Evolutionary conservation across 148 eudicot genomes (phyloP).

Genomic region (Chenopodium quinoa): DNA sequence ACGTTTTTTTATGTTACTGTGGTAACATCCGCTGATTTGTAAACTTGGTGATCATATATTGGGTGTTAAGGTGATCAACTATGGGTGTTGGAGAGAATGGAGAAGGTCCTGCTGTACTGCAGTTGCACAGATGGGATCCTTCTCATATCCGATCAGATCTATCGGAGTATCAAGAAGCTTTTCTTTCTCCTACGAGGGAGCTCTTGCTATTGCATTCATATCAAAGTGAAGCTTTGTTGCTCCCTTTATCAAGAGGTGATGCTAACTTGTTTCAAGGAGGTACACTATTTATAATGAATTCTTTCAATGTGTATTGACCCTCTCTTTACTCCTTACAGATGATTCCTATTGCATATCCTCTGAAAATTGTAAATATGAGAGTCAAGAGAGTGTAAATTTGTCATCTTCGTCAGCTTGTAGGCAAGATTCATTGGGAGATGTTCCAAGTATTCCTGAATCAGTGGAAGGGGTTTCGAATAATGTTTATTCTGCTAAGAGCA

Average conservation of each 20-base stretch:
- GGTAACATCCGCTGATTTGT: neutral
- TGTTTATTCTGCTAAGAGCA: constrained; percentile 30
- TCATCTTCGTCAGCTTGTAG: constrained; percentile 32
- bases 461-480: constrained; percentile 32
- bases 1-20: too few relatives aligned
- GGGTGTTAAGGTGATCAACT: constrained; percentile 14
- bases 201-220: constrained; percentile 62
- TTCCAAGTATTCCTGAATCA: constrained; percentile 43
- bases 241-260: constrained; percentile 65
- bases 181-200: constrained; percentile 79
- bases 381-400: constrained; percentile 32
- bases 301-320: neutral
- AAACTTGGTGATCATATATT: neutral
- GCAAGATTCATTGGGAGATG: constrained; percentile 35
- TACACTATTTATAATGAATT: neutral
- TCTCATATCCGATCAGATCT: constrained; percentile 41
- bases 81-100: constrained; percentile 28
- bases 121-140: constrained; percentile 75
- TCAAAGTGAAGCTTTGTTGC: constrained; percentile 60
- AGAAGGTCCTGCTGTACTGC: constrained; percentile 66
- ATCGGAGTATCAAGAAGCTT: constrained; percentile 74
- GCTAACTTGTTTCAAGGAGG: constrained; percentile 5
- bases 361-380: constrained; percentile 34
- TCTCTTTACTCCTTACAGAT: constrained; percentile 35
- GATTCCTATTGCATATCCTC: constrained; percentile 28